These are phyloP conservation scores for Fusarium illudens DNA, from an alignment of 2,329 filamentous ascomycete genomes.

Conservation along the genomic window DNA sequence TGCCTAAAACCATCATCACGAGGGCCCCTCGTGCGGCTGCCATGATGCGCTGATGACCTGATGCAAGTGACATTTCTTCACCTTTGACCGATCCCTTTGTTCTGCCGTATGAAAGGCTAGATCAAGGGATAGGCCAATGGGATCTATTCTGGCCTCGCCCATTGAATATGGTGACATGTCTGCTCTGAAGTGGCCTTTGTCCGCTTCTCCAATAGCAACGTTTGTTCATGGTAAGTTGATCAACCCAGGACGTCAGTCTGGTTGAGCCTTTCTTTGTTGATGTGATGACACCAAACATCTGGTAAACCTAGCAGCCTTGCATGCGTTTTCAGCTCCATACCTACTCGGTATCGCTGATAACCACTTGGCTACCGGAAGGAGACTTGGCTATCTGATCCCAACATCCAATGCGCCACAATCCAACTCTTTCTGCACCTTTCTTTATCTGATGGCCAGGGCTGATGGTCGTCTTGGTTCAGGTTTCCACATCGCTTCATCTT, in stretches of 20 bases:
- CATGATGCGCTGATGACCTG: constrained; percentile 76
- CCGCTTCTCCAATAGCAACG: neutral
- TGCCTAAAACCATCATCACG: constrained; percentile 75
- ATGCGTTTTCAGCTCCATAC: constrained; percentile 39
- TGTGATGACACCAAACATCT: constrained; percentile 52
- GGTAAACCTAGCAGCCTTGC: constrained; percentile 52
- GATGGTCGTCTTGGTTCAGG: constrained; percentile 16
- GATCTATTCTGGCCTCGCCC: neutral
- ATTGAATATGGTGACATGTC: neutral
- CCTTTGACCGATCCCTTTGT: constrained; percentile 2
- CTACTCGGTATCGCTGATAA: constrained; percentile 28
- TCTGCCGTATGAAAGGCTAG: constrained; percentile 4
- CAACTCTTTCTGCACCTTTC: neutral
- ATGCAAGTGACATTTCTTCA: constrained; percentile 65
- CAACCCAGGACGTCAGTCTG: neutral
- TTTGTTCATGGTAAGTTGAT: constrained; percentile 29
- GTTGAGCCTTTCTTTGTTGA: neutral
- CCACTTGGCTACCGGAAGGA: constrained; percentile 40
- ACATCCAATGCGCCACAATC: constrained; percentile 4
- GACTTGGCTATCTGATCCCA: constrained; percentile 40
- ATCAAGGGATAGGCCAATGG: neutral
- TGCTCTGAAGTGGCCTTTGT: neutral
- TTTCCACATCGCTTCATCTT: neutral
- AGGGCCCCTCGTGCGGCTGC: constrained; percentile 70
- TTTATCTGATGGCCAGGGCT: constrained; percentile 12